These are phyloP conservation scores for Solanum dulcamara DNA, from an alignment of 257 asterid species.

Conservation along the genomic window DNA sequence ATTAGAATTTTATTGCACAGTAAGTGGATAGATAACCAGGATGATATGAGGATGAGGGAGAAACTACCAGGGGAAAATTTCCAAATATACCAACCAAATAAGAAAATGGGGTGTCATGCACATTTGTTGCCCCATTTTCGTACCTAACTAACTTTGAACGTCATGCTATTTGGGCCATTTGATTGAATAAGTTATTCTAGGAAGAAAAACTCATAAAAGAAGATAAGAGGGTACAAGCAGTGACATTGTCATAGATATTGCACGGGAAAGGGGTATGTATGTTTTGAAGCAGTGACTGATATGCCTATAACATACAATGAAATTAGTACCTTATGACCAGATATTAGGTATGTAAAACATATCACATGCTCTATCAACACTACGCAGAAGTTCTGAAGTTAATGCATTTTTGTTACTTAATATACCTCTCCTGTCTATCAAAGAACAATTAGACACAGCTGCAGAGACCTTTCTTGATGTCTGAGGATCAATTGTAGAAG, in stretches of 20 bases:
- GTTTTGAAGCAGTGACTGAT: not conserved
- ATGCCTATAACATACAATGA: not conserved
- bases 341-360: not conserved
- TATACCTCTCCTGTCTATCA: constrained; percentile 35
- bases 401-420: not conserved
- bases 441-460: constrained; percentile 27
- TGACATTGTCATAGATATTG: not conserved
- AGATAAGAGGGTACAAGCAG: not conserved
- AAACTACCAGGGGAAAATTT: not conserved
- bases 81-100: not conserved
- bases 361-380: not conserved
- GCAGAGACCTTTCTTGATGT: constrained; percentile 72
- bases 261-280: not conserved
- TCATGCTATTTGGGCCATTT: not conserved
- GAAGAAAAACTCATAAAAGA: not conserved
- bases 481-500: constrained; percentile 93
- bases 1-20: not conserved
- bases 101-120: not conserved
- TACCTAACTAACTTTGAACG: not conserved
- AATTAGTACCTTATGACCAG: not conserved
- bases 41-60: not conserved
- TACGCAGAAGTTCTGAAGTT: not conserved
- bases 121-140: not conserved
- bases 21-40: not conserved
- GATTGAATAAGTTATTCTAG: not conserved